phyloP scores from a whole-genome alignment of 768 basidiomycete species.

The Naematelia encephala region DNA sequence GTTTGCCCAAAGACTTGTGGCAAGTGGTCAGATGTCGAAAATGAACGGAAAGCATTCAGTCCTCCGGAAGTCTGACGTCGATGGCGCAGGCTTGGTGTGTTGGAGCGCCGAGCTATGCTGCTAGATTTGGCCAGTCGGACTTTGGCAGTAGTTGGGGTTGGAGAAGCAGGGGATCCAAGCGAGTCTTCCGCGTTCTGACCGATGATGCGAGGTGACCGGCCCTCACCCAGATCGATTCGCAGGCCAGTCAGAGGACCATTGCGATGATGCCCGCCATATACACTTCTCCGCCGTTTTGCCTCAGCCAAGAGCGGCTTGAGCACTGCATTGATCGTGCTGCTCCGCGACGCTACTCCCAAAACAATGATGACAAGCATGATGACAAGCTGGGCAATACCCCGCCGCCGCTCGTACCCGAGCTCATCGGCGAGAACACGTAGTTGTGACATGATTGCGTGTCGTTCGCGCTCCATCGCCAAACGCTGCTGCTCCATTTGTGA shows the following conservation, averaged over 20 bases:
- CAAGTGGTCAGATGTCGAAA: slow-evolving; percentile 10
- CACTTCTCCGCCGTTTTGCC: slow-evolving; percentile 26
- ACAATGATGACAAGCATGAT: slow-evolving; percentile 76
- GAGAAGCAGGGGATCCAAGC: slow-evolving; percentile 9
- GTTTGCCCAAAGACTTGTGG: slow-evolving; percentile 4
- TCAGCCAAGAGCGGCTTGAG: slow-evolving; percentile 38
- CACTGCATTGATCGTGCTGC: slow-evolving; percentile 31
- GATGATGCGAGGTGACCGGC: slow-evolving; percentile 26
- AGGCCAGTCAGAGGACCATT: slow-evolving; percentile 29
- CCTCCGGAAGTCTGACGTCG: slow-evolving; percentile 10
- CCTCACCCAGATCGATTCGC: slow-evolving; percentile 29
- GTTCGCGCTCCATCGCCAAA: slow-evolving; percentile 65
- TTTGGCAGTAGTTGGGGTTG: slow-evolving; percentile 4
- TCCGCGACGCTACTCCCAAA: slow-evolving; percentile 69
- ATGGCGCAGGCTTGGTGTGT: slow-evolving; percentile 10
- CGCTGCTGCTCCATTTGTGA: slow-evolving; percentile 59
- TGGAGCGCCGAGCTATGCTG: slow-evolving; percentile 7
- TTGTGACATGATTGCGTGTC: slow-evolving; percentile 64
- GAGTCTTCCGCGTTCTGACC: slow-evolving; percentile 15
- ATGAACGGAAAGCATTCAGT: slow-evolving; percentile 12
- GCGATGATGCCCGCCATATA: slow-evolving; percentile 13
- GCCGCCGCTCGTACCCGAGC: slow-evolving; percentile 82
- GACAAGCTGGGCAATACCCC: slow-evolving; percentile 82
- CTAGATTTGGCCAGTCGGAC: slow-evolving; percentile 1
- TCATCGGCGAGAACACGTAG: slow-evolving; percentile 77